Percentiles rank a stretch among this genome's conserved stretches.
These are phyloP conservation scores for Staphylotrichum longicolle DNA, from an alignment of 495 filamentous ascomycete species.

Conservation along the genomic window DNA sequence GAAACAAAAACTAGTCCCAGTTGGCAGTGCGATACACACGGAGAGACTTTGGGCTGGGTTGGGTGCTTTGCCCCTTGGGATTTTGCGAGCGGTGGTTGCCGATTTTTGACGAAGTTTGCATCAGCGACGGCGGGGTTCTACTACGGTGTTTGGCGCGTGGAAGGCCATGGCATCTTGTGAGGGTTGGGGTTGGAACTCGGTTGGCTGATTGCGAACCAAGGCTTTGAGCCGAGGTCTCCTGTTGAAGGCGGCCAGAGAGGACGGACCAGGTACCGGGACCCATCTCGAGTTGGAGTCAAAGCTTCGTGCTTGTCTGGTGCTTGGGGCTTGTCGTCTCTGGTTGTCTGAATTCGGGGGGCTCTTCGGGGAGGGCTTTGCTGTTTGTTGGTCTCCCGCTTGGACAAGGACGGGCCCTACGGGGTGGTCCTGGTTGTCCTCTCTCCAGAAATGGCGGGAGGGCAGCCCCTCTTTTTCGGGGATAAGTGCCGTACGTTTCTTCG, in stretches of 20 bases:
- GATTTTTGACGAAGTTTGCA: conserved; percentile 37
- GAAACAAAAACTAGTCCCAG: conserved; percentile 87
- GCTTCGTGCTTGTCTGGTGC: conserved; percentile 79
- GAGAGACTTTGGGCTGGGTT: conserved; percentile 50
- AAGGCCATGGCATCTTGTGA: conserved; percentile 23
- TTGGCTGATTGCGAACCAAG: conserved; percentile 24
- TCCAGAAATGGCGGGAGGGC: conserved; percentile 46
- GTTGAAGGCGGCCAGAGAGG: conserved; percentile 19
- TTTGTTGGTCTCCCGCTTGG: conserved; percentile 16
- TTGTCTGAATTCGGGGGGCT: conserved; percentile 22
- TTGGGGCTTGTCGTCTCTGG: conserved; percentile 26
- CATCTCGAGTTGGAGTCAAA: conserved; percentile 97
- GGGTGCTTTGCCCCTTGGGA: conserved; percentile 37
- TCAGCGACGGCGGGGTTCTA: conserved; percentile 39
- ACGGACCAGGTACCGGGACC: conserved; percentile 58
- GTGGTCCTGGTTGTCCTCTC: conserved; percentile 45
- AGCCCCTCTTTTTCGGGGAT: conserved; percentile 61
- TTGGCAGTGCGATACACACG: conserved; percentile 73
- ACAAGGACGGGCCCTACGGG: conserved; percentile 43
- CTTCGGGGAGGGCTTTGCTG: conserved; percentile 30
- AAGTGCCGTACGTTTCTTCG: conserved; percentile 46
- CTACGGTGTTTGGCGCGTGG: conserved; percentile 13
- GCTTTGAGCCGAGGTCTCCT: conserved; percentile 13
- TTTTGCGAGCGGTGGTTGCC: conserved; percentile 27
- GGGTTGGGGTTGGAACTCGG: conserved; percentile 13